Percentiles rank a stretch among this genome's conserved stretches.
Evolutionary conservation across 257 asterid genomes (phyloP).

Genomic region (Datura wrightii): DNA sequence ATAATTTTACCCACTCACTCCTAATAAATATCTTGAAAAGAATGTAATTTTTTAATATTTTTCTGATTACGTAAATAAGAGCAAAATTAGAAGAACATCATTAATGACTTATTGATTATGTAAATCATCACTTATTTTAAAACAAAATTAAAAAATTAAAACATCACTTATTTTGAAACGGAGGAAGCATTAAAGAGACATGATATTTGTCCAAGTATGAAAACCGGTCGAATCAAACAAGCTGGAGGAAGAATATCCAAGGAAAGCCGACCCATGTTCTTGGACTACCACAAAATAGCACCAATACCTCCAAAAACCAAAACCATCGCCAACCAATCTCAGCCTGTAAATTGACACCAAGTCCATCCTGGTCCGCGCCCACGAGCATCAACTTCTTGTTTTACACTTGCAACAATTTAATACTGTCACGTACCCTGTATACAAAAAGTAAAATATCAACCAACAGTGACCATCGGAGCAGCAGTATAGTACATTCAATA

Average conservation of each 20-base stretch:
- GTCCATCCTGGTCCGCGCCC: not conserved
- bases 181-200: not conserved
- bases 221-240: not conserved
- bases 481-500: not conserved
- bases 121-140: too few relatives aligned
- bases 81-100: too few relatives aligned
- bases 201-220: not conserved
- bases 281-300: constrained; percentile 29
- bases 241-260: not conserved
- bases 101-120: too few relatives aligned
- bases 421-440: not conserved
- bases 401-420: not conserved
- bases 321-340: constrained; percentile 12
- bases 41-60: too few relatives aligned
- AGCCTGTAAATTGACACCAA: constrained; percentile 8
- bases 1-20: too few relatives aligned
- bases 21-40: too few relatives aligned
- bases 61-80: too few relatives aligned
- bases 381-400: constrained; percentile 9
- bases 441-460: constrained; percentile 9
- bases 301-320: constrained; percentile 16
- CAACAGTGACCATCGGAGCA: not conserved
- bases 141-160: too few relatives aligned
- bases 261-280: constrained; percentile 12
- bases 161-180: too few relatives aligned